Base-by-base conservation (phyloP, 805 yeast species). In the Schwanniomyces polymorphus region DNA sequence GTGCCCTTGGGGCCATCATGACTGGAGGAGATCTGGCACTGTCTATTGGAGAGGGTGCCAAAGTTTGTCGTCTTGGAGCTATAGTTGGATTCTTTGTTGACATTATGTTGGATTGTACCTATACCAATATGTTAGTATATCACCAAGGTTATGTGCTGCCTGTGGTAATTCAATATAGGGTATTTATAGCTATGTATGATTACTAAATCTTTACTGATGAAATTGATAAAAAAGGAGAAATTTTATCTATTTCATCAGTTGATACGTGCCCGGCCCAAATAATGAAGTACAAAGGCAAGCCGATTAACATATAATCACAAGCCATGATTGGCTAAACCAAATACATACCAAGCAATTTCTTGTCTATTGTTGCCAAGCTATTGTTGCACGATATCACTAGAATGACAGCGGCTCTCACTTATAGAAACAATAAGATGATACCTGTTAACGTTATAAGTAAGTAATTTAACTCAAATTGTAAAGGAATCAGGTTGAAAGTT, bases 201-300 rank as follows among this genome's bases (percentile, higher is more conserved):
- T 14, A 14, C 21, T 14, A 31, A 31, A 14, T 14, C 10, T 37
- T n/a, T 11, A 21, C 27, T 37, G 39, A 37, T 37, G 27, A 37
- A 37, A 17, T 31, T 38, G 55, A 52, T 52, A 41, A 37, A 46
- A 42, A 45, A 41, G 54, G 53, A 49, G 51, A 60, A 56, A 50
- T 56, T 59, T 63, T 64, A 61, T 64, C 67, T 61, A 55, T 64
- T 64, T 48, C 61, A 64, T 63, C 67, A 59, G 58, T 49, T 27
- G 23, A n/a, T 9, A 3, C 23, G 37, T 38, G 29, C 14, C 16
- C 8, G 9, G 18, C 18, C 41, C 29, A 26, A n/a, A 5, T n/a
- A 25, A 11, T n/a, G 31, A 5, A 25, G 26, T 29, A 38, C 41
- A 38, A 38, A 38, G 26, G 12, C 31, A 14, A 25, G 21, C 35